Percentiles rank a stretch among this genome's conserved stretches.
phyloP scores from a whole-genome alignment of 768 basidiomycete species.

The Xerocomus spinulosus region DNA sequence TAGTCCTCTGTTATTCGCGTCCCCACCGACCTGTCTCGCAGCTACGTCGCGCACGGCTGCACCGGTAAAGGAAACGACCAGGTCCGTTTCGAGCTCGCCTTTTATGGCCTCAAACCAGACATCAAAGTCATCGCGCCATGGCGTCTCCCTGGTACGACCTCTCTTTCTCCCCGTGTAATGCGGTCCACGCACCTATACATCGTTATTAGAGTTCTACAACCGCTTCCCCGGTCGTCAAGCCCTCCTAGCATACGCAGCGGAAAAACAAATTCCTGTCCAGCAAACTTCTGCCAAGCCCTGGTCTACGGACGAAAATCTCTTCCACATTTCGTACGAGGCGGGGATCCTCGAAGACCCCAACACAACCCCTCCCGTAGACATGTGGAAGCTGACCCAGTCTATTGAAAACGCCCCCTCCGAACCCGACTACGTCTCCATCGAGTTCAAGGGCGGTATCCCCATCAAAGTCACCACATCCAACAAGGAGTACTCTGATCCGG shows the following conservation, averaged over 20 bases:
- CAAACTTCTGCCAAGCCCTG: slow-evolving; percentile 97
- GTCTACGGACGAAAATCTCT: slow-evolving; percentile 99
- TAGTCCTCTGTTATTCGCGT: neutral
- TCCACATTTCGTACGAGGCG: slow-evolving; percentile 99
- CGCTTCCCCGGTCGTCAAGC: slow-evolving; percentile 95
- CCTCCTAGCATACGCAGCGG: slow-evolving; percentile 82
- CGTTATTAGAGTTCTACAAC: slow-evolving; percentile 82
- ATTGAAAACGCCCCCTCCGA: slow-evolving; percentile 76
- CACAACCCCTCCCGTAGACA: slow-evolving; percentile 88
- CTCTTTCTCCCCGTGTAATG: neutral
- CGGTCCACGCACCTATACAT: neutral
- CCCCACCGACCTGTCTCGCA: slow-evolving; percentile 25
- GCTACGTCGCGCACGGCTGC: slow-evolving; percentile 96
- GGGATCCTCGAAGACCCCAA: slow-evolving; percentile 98
- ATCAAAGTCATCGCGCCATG: slow-evolving; percentile 99
- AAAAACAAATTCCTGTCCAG: slow-evolving; percentile 86
- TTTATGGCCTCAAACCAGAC: slow-evolving; percentile 96
- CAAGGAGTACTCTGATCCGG: slow-evolving; percentile 80
- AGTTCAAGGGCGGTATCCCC: slow-evolving; percentile 85
- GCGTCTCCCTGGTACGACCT: slow-evolving; percentile 76
- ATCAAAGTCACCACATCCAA: slow-evolving; percentile 64
- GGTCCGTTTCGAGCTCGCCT: slow-evolving; percentile 97
- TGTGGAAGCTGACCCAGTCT: slow-evolving; percentile 96
- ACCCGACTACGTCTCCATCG: slow-evolving; percentile 78
- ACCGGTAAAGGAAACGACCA: slow-evolving; percentile 99